These are phyloP conservation scores for Gymnopilus dilepis DNA, from an alignment of 768 basidiomycete genomes.

Conservation along the genomic window DNA sequence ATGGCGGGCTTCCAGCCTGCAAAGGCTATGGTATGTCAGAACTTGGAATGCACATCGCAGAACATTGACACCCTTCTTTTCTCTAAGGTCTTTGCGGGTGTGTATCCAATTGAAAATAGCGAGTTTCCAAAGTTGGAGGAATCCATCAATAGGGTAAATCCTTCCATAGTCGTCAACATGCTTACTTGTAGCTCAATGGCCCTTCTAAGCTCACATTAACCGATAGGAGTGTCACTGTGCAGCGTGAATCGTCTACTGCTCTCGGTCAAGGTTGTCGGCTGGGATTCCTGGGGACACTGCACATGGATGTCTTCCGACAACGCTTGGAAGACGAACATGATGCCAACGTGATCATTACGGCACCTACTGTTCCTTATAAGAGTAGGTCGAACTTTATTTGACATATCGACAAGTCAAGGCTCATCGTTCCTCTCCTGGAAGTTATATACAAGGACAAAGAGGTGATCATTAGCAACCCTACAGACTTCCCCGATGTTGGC, in stretches of 20 bases:
- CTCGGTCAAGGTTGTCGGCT: slow-evolving; percentile 94
- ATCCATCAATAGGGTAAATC: slow-evolving; percentile 83
- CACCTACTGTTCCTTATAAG: slow-evolving; percentile 95
- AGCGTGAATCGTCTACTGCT: slow-evolving; percentile 91
- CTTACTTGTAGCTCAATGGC: slow-evolving; percentile 20
- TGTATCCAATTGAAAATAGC: slow-evolving; percentile 90
- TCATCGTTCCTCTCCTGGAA: slow-evolving; percentile 34
- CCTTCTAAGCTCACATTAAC: slow-evolving; percentile 72
- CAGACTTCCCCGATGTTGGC: slow-evolving; percentile 88
- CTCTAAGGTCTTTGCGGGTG: slow-evolving; percentile 86
- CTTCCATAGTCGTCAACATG: slow-evolving; percentile 16
- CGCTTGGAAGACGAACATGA: slow-evolving; percentile 96
- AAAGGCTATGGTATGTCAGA: slow-evolving; percentile 81
- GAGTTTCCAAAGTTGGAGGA: slow-evolving; percentile 96
- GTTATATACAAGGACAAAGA: slow-evolving; percentile 75
- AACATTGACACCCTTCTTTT: slow-evolving; percentile 10
- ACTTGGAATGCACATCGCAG: background rate
- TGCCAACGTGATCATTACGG: slow-evolving; percentile 92
- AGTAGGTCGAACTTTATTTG: slow-evolving; percentile 43
- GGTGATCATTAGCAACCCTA: slow-evolving; percentile 85
- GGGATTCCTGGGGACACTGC: slow-evolving; percentile 93
- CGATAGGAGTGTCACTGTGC: slow-evolving; percentile 88
- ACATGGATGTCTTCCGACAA: slow-evolving; percentile 97
- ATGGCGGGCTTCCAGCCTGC: slow-evolving; percentile 91
- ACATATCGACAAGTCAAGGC: slow-evolving; percentile 5